These are phyloP conservation scores for Backusella liffmaniae DNA, from an alignment of 192 early-diverging fungal genomes.

Conservation along the genomic window DNA sequence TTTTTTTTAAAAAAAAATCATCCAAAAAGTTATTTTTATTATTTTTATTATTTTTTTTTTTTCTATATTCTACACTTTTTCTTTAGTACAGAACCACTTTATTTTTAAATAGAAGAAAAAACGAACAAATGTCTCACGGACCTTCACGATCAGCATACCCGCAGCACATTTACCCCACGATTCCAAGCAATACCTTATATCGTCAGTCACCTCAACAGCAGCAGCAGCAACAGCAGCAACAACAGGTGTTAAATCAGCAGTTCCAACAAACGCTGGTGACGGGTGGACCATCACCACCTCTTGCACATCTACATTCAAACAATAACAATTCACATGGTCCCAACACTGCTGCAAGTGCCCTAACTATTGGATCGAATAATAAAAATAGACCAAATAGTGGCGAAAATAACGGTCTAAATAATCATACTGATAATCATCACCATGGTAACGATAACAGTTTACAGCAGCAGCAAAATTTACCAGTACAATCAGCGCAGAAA, in stretches of 20 bases:
- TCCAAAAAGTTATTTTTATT: not conserved
- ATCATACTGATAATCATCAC: not conserved
- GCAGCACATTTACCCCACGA: not conserved
- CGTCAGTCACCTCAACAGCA: not conserved
- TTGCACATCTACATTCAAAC: not conserved
- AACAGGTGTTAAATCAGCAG: not conserved
- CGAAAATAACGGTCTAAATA: not conserved
- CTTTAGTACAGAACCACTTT: not conserved
- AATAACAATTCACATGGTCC: not conserved
- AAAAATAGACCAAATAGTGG: not conserved
- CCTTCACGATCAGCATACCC: slow-evolving; percentile 5
- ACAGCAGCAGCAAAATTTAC: not conserved
- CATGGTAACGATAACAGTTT: not conserved
- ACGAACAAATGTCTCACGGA: slow-evolving; percentile 14
- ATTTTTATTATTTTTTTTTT: not conserved
- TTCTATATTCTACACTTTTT: not conserved
- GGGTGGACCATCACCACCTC: not conserved
- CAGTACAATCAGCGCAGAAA: not conserved
- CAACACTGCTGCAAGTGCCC: not conserved
- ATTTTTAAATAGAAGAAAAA: not conserved
- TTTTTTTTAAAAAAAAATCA: not conserved
- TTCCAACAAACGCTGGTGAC: slow-evolving; percentile 11
- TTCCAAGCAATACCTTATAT: not conserved
- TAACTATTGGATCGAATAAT: not conserved
- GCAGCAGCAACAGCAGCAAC: slow-evolving; percentile 17